phyloP scores from a whole-genome alignment of 306 rosid genomes.

The Medicago lupulina region DNA sequence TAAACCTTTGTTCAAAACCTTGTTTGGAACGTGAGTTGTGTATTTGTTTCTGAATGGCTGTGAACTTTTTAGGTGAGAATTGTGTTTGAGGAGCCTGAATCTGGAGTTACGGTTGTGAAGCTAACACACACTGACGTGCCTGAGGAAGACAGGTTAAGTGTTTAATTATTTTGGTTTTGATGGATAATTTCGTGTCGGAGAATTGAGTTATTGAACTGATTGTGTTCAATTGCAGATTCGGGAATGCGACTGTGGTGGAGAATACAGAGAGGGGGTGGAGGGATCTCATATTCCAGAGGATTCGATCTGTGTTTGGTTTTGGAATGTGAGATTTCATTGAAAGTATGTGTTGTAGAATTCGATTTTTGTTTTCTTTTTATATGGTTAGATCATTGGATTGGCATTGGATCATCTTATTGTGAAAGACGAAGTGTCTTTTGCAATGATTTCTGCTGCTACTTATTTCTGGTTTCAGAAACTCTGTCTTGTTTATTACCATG shows the following conservation, averaged over 20 bases:
- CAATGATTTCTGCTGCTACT: slow-evolving; percentile 20
- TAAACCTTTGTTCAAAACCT: background rate
- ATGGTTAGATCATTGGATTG: slow-evolving; percentile 25
- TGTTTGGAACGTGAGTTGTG: background rate
- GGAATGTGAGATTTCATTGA: slow-evolving; percentile 59
- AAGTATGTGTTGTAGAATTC: slow-evolving; percentile 23
- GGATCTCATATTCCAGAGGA: slow-evolving; percentile 91
- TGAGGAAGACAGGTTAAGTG: slow-evolving; percentile 85
- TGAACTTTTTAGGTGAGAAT: slow-evolving; percentile 72
- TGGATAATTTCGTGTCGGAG: background rate
- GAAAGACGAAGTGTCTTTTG: slow-evolving; percentile 37
- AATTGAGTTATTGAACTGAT: background rate
- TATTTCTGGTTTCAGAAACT: background rate
- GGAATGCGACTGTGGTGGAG: slow-evolving; percentile 94
- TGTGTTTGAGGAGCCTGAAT: slow-evolving; percentile 81
- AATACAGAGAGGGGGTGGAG: slow-evolving; percentile 98
- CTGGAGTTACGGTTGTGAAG: slow-evolving; percentile 74
- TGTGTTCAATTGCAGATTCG: slow-evolving; percentile 62
- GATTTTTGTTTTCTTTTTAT: slow-evolving; percentile 28
- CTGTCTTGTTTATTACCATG: slow-evolving; percentile 1
- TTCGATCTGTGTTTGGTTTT: slow-evolving; percentile 84
- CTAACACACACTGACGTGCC: slow-evolving; percentile 82
- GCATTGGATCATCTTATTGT: slow-evolving; percentile 20
- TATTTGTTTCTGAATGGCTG: background rate
- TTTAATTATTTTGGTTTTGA: slow-evolving; percentile 1